Percentiles rank a stretch among this genome's conserved stretches.
These are phyloP conservation scores for Monilinia vaccinii-corymbosi DNA, from an alignment of 2,329 filamentous ascomycete genomes.

Conservation along the genomic window DNA sequence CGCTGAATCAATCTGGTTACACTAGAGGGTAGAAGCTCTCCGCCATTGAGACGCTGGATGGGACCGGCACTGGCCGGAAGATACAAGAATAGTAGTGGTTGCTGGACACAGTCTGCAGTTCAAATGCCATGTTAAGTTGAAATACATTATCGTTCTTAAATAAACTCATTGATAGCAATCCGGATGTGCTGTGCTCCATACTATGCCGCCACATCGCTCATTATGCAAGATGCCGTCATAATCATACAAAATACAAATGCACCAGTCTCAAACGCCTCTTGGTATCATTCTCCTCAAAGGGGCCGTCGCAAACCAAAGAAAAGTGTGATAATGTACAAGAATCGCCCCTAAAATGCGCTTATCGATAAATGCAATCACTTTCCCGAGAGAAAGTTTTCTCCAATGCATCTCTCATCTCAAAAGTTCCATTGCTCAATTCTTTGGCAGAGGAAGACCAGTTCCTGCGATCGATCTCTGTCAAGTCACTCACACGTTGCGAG, in stretches of 20 bases:
- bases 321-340: conserved; percentile 6
- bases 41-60: too few relatives aligned
- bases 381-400: conserved; percentile 35
- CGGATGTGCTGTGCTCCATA: not conserved
- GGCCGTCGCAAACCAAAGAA: not conserved
- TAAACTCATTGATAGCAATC: not conserved
- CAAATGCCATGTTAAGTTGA: not conserved
- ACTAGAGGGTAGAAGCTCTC: too few relatives aligned
- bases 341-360: not conserved
- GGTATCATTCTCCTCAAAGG: conserved; percentile 7
- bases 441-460: conserved; percentile 4
- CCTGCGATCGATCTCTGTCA: conserved; percentile 1
- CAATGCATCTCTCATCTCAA: conserved; percentile 22
- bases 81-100: not conserved
- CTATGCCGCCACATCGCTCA: not conserved
- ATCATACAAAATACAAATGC: conserved; percentile 2
- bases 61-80: not conserved
- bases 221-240: conserved; percentile 2
- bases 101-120: not conserved
- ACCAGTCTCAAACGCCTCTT: conserved; percentile 2
- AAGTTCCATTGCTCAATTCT: conserved; percentile 12
- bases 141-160: not conserved
- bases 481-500: conserved; percentile 19
- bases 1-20: too few relatives aligned
- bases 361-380: conserved; percentile 24